These are phyloP conservation scores for Phytophthora aleatoria DNA, from an alignment of 352 stramenopile genomes.

Conservation along the genomic window DNA sequence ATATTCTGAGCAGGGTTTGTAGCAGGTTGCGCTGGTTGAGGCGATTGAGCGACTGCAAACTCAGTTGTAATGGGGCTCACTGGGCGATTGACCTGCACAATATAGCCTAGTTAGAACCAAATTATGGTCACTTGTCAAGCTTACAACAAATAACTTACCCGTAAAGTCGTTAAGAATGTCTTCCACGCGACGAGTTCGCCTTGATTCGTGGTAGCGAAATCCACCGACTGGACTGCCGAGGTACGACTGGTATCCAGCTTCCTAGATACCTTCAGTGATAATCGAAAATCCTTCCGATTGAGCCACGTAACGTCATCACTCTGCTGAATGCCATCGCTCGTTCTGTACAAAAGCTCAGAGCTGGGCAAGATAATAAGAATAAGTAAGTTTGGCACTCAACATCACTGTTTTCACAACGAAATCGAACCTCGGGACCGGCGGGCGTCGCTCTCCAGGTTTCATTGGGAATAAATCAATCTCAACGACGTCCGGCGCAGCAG, in stretches of 20 bases:
- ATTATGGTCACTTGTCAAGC: neutral
- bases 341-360: slow-evolving; percentile 67
- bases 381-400: neutral
- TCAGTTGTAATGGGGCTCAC: slow-evolving; percentile 31
- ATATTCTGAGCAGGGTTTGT: slow-evolving; percentile 5
- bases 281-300: slow-evolving; percentile 66
- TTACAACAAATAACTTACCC: slow-evolving; percentile 31
- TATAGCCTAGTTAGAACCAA: slow-evolving; percentile 8
- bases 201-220: slow-evolving; percentile 69
- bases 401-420: neutral
- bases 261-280: slow-evolving; percentile 60
- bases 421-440: slow-evolving; percentile 57
- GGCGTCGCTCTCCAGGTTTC: slow-evolving; percentile 72
- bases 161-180: slow-evolving; percentile 61
- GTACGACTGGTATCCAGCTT: slow-evolving; percentile 70
- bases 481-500: slow-evolving; percentile 52
- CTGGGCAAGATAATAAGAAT: slow-evolving; percentile 17
- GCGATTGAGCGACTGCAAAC: slow-evolving; percentile 19
- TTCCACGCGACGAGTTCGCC: slow-evolving; percentile 74
- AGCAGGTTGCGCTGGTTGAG: slow-evolving; percentile 8
- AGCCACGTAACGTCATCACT: slow-evolving; percentile 69
- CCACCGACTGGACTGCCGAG: slow-evolving; percentile 60
- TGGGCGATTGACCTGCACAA: slow-evolving; percentile 26
- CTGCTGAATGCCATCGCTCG: slow-evolving; percentile 61
- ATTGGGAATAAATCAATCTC: slow-evolving; percentile 87